Evolutionary conservation across 495 filamentous ascomycete genomes (phyloP), one percentile per base, ranked within the genome.

Genomic region (Penicillium pancosmium): DNA sequence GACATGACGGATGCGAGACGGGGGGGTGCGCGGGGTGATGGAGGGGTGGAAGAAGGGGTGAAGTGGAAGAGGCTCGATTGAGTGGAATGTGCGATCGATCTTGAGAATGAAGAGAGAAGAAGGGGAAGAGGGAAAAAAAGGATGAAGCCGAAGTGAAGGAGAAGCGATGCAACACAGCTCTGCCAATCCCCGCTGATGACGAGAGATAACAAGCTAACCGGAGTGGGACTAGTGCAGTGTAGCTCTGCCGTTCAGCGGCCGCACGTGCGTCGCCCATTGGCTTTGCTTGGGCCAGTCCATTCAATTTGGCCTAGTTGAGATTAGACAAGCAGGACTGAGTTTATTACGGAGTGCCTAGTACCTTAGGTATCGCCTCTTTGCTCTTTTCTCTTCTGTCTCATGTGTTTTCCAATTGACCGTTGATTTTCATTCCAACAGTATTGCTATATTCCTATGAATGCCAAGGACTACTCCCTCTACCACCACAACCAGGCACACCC

Each of bases 1-100:
- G 93, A 98, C 93, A 98, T 98, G 43, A 36, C 59, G 44, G 44
- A 27, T 23, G 38, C 44, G 49, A 50, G 33, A 35, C 52, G 19
- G 19, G 34, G 12, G 47, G 41, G 21, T 23, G 35, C 5, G 23
- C n/a, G 18, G 48, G 27, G 50, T 25, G 47, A 6, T 10, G 23
- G 47, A 25, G 11, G 27, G 21, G n/a, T 25, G 9, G 34, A 41
- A 51, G 46, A 47, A 57, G 44, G 44, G n/a, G 16, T 38, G 54
- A 6, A 27, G 10, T 15, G 11, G 10, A 40, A 34, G 47, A 36
- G 31, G 43, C 13, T 35, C 11, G 53, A 16, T 4, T 11, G 34
- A 15, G 18, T 15, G 38, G 38, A 41, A 46, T 44, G 41, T 44
- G 41, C 16, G 15, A 44, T 44, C 16, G 15, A 44, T 44, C n/a